These are phyloP conservation scores for Zasmidium citrigriseum DNA, from an alignment of 2,329 filamentous ascomycete genomes.

Conservation along the genomic window DNA sequence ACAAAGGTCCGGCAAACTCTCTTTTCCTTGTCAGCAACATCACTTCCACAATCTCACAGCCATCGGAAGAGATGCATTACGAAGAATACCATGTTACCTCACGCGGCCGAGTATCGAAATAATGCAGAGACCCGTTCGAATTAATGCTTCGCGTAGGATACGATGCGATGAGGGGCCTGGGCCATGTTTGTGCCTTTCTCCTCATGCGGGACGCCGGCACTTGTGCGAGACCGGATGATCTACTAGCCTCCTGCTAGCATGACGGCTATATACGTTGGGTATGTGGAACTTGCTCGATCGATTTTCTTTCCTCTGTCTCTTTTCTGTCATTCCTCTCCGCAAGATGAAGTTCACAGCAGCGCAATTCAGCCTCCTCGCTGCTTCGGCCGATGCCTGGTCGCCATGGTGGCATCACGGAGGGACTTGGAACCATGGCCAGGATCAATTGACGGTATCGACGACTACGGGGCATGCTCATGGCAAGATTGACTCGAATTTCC, in stretches of 20 bases:
- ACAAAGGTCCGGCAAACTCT: not conserved
- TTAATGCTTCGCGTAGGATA: too few species aligned
- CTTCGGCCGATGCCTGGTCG: not conserved
- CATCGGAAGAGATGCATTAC: too few species aligned
- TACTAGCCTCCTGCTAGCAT: not conserved
- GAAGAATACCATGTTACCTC: too few species aligned
- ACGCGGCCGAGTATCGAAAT: too few species aligned
- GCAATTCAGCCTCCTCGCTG: not conserved
- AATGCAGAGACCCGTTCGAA: too few species aligned
- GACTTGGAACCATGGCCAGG: not conserved
- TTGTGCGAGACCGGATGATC: not conserved
- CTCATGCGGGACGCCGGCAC: not conserved
- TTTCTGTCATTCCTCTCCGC: not conserved
- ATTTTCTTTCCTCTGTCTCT: not conserved
- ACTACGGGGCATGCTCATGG: conserved; percentile 11
- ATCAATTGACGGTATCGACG: conserved; percentile 8
- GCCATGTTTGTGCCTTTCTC: too few species aligned
- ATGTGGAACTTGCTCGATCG: not conserved
- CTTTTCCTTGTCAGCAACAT: too few species aligned
- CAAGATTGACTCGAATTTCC: conserved; percentile 11
- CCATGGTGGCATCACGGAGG: not conserved
- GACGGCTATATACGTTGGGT: conserved; percentile 1
- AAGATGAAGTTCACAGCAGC: not conserved
- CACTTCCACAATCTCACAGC: too few species aligned
- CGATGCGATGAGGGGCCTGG: too few species aligned